phyloP scores from a whole-genome alignment of 2,329 filamentous ascomycete genomes.

The Plenodomus tracheiphilus region DNA sequence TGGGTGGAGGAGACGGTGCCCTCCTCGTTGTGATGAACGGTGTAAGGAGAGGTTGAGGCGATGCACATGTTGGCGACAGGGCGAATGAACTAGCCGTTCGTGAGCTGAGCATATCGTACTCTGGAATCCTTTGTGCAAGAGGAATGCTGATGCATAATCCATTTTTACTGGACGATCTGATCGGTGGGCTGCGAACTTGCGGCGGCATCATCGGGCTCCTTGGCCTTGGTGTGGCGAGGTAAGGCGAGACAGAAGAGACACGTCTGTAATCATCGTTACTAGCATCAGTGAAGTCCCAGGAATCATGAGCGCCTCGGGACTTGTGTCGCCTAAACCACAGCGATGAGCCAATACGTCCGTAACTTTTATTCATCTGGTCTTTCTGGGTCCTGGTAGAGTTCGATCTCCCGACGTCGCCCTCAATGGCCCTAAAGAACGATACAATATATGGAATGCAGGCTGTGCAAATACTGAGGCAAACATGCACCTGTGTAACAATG shows the following conservation, averaged over 20 bases:
- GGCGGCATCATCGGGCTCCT: conserved; percentile 25
- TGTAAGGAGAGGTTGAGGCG: conserved; percentile 27
- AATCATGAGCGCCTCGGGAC: conserved; percentile 11
- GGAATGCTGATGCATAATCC: conserved; percentile 31
- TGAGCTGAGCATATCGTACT: conserved; percentile 19
- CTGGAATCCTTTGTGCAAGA: not conserved
- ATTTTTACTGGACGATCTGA: conserved; percentile 19
- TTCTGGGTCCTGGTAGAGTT: conserved; percentile 15
- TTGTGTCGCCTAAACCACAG: conserved; percentile 17
- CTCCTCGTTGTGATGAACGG: conserved; percentile 12
- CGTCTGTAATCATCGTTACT: conserved; percentile 13
- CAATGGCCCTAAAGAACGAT: conserved; percentile 29
- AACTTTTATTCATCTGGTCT: conserved; percentile 7
- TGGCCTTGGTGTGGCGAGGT: conserved; percentile 20
- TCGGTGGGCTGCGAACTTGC: conserved; percentile 13
- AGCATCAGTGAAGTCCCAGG: conserved; percentile 13
- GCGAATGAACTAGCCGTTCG: conserved; percentile 33
- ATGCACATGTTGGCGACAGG: conserved; percentile 29
- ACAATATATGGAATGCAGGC: conserved; percentile 42
- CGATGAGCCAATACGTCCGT: conserved; percentile 8
- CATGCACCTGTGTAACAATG: conserved; percentile 32
- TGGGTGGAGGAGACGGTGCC: conserved; percentile 18
- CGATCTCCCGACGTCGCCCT: conserved; percentile 18
- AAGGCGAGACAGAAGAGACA: conserved; percentile 25
- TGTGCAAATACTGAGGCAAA: conserved; percentile 35